Percentiles rank a stretch among this genome's conserved stretches.
phyloP scores from a whole-genome alignment of 106 monocot genomes.

The Xerophyta viscosa region DNA sequence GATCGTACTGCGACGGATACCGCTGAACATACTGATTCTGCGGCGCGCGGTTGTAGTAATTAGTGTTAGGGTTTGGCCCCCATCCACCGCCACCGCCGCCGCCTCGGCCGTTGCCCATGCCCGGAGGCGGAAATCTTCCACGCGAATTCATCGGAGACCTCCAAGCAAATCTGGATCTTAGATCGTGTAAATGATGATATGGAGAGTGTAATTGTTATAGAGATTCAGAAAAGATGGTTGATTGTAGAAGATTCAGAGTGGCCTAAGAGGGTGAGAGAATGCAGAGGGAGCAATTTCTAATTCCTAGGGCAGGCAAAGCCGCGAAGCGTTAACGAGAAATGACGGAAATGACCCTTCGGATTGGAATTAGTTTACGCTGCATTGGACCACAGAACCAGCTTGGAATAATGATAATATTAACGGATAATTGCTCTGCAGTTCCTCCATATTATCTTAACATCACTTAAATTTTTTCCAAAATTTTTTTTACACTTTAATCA shows the following conservation, averaged over 20 bases:
- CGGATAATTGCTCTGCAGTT: no score
- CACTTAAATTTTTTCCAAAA: no score
- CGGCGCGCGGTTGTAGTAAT: conserved; percentile 18
- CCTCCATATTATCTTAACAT: no score
- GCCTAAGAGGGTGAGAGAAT: not conserved
- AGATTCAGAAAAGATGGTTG: not conserved
- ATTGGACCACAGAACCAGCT: not conserved
- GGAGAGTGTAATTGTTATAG: not conserved
- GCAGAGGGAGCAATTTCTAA: not conserved
- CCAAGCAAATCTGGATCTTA: not conserved
- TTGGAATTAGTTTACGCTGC: not conserved
- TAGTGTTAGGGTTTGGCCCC: conserved; percentile 12
- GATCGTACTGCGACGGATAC: conserved; percentile 3
- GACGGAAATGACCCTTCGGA: not conserved
- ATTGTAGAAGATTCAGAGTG: not conserved
- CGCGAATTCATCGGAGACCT: conserved; percentile 21
- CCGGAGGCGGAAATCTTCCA: conserved; percentile 33
- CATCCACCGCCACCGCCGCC: conserved; percentile 4
- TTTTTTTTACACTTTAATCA: no score
- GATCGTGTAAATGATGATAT: not conserved
- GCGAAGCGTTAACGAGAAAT: not conserved
- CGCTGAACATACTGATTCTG: conserved; percentile 33
- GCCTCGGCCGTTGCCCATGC: conserved; percentile 23
- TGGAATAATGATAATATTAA: no score
- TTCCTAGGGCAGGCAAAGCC: not conserved